Evolutionary conservation across 1,284 basidiomycete species (phyloP), one percentile per base, ranked within the genome.

Genomic region (Ceratobasidium sp.): DNA sequence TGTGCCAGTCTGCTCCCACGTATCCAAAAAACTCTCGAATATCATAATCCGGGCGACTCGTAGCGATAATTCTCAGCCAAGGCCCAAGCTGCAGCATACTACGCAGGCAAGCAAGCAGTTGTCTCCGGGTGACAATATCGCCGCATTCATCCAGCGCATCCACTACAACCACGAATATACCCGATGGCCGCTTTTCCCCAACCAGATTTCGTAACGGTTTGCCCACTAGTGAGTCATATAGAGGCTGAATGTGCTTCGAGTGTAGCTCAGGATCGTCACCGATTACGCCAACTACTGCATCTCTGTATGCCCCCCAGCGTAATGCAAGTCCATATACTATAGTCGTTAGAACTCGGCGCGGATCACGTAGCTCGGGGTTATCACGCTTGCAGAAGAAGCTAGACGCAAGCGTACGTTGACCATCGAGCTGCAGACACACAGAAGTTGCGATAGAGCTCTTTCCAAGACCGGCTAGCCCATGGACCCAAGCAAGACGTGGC

Each of bases 371-470:
- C 28, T 73, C 69, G 2, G 48, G 59, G 33, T 28, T 62, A 61
- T 74, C 80, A 0, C 84, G 80, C 5, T 83, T 82, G 62, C 83
- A 85, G 80, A 84, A 85, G 20, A 57, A 62, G 2, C 80, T 82
- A 3, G 83, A 83, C 3, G 82, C 83, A 3, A 84, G 82, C 7
- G 26, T 42, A 6, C 75, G 59, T 33, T 73, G 17, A 13, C 15
- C 44, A 15, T 66, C 46, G 38, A 70, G 78, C 6, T 73, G 28
- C 6, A 79, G 64, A n/a, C 81, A 80, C 5, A 83, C 67, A 1
- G 83, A 81, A 57, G 78, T 42, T 20, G 82, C 80, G 48, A 82
- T 81, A 10, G 81, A 79, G 20, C 81, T 78, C 62, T 82, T 82
- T 5, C 81, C 81, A 12, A 80, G 80, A 1, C 82, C 81, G 23